Evolutionary conservation across 495 filamentous ascomycete genomes (phyloP).

Genomic region (Aspergillus ellipticus): DNA sequence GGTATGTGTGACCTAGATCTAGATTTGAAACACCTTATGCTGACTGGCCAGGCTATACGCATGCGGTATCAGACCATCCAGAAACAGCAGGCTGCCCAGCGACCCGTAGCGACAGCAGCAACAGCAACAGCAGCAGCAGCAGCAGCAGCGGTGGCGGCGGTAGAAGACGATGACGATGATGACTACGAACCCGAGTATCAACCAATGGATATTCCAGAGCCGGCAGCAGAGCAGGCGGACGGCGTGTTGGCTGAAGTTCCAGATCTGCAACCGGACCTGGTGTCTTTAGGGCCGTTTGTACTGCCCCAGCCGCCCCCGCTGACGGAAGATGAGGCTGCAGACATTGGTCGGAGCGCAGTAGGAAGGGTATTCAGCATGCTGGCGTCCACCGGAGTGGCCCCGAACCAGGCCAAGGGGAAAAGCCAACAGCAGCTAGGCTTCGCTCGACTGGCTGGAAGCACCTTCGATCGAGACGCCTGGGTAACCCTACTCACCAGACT

Average conservation of each 20-base stretch:
- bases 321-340: constrained; percentile 60
- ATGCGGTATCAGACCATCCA: constrained; percentile 36
- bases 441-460: constrained; percentile 78
- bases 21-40: constrained; percentile 6
- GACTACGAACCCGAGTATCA: constrained; percentile 86
- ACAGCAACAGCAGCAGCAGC: constrained; percentile 38
- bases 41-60: constrained; percentile 44
- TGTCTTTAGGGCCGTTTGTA: constrained; percentile 64
- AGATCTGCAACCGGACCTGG: constrained; percentile 51
- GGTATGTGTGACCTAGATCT: constrained; percentile 33
- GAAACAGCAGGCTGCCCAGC: not conserved
- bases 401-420: constrained; percentile 43
- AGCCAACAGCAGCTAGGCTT: constrained; percentile 56
- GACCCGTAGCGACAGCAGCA: constrained; percentile 37
- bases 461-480: constrained; percentile 87
- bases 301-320: constrained; percentile 75
- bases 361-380: constrained; percentile 75
- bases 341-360: constrained; percentile 66
- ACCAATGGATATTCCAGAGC: constrained; percentile 66
- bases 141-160: constrained; percentile 38
- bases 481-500: constrained; percentile 79
- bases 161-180: constrained; percentile 75
- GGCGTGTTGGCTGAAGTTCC: constrained; percentile 53
- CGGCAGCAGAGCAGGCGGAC: constrained; percentile 67
- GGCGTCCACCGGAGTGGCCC: constrained; percentile 60